Evolutionary conservation across 1,139 yeast species (phyloP).

Genomic region (Zygoascus sp.): DNA sequence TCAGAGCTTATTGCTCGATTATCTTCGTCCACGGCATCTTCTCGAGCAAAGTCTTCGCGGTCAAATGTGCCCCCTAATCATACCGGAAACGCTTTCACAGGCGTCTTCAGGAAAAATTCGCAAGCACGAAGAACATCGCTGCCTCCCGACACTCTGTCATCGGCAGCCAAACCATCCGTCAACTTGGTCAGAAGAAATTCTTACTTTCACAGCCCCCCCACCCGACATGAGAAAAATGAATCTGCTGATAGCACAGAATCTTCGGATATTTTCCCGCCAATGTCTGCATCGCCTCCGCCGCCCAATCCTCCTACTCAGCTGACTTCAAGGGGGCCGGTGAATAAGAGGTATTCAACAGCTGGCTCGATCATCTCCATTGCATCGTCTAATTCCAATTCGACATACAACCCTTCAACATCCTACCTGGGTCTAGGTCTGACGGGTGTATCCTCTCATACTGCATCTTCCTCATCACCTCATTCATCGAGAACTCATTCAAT

Average conservation of each 20-base stretch:
- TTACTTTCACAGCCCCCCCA: background rate
- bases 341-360: slow-evolving; percentile 5
- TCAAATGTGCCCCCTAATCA: background rate
- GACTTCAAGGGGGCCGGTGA: background rate
- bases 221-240: background rate
- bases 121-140: background rate
- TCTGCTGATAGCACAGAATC: slow-evolving; percentile 22
- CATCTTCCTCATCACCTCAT: background rate
- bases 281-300: slow-evolving; percentile 17
- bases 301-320: slow-evolving; percentile 14
- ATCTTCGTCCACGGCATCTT: slow-evolving; percentile 29
- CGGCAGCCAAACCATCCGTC: background rate
- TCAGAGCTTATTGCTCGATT: slow-evolving; percentile 29
- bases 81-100: background rate
- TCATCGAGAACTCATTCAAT: background rate
- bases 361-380: slow-evolving; percentile 4
- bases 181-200: background rate
- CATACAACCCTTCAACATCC: background rate
- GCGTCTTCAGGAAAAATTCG: background rate
- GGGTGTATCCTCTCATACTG: background rate
- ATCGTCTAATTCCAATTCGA: background rate
- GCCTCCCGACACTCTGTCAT: background rate
- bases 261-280: slow-evolving; percentile 23
- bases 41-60: slow-evolving; percentile 25
- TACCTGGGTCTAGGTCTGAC: slow-evolving; percentile 2